phyloP scores from a whole-genome alignment of 73 alveolate species.

The Paramecium primaurelia region DNA sequence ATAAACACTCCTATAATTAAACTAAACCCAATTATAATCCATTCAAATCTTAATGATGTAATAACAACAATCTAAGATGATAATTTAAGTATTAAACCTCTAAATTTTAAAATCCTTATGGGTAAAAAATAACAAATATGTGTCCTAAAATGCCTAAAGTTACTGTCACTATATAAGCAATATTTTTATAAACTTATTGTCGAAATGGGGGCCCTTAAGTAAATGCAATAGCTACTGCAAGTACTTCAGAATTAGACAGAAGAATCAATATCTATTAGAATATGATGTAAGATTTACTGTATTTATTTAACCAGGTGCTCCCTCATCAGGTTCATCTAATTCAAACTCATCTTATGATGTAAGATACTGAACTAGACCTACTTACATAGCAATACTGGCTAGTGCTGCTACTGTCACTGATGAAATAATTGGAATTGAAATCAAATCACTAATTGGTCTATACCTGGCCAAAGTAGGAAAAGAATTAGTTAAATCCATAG shows the following conservation, averaged over 20 bases:
- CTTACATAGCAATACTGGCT: neutral
- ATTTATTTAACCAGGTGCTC: neutral
- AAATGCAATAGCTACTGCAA: constrained; percentile 1
- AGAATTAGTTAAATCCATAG: constrained; percentile 88
- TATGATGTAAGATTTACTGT: neutral
- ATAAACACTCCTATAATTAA: neutral
- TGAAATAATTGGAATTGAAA: constrained; percentile 74
- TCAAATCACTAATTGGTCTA: constrained; percentile 81
- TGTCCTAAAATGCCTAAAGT: neutral
- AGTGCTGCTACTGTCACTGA: constrained; percentile 67
- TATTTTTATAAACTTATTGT: neutral
- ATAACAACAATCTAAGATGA: neutral
- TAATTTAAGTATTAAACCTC: neutral
- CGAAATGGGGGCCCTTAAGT: constrained; percentile 27
- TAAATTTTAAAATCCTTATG: neutral
- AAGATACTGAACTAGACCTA: neutral
- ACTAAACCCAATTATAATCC: neutral
- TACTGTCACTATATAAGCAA: neutral
- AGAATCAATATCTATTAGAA: neutral
- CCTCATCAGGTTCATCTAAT: neutral
- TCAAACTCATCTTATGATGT: neutral
- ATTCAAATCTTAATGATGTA: neutral
- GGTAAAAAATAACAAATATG: neutral
- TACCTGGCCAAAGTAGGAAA: constrained; percentile 75
- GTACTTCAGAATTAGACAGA: neutral